These are phyloP conservation scores for Cutaneotrichosporon curvatum DNA, from an alignment of 1,284 basidiomycete genomes.

Conservation along the genomic window DNA sequence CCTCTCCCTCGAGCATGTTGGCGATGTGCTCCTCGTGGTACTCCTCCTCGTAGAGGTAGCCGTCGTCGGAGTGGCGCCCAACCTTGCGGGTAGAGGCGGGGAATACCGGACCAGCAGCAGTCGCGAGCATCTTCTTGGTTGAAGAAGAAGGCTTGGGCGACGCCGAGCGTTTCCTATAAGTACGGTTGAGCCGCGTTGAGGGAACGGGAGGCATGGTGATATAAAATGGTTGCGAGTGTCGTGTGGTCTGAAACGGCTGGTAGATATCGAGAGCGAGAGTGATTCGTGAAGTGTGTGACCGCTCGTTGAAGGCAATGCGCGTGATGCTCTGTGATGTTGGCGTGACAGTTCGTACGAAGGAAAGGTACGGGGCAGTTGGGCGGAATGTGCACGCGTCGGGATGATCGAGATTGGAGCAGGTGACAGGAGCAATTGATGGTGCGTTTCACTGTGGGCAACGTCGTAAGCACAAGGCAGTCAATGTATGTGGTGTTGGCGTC, in stretches of 20 bases:
- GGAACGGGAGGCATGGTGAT: slow-evolving; percentile 36
- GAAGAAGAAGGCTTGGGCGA: slow-evolving; percentile 24
- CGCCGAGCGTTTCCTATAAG: slow-evolving; percentile 38
- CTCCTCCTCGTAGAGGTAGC: slow-evolving; percentile 67
- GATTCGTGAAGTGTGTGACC: background rate
- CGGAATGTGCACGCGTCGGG: slow-evolving; percentile 9
- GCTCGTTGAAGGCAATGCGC: background rate
- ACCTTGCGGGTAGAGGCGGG: background rate
- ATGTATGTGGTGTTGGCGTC: background rate
- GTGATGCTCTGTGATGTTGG: slow-evolving; percentile 5
- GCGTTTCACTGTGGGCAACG: background rate
- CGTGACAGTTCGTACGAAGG: slow-evolving; percentile 1
- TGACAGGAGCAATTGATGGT: no score
- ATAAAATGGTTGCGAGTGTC: background rate
- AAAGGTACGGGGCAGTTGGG: background rate
- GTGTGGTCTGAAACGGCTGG: background rate
- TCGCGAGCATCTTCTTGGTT: slow-evolving; percentile 12
- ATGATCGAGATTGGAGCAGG: background rate
- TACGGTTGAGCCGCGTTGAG: slow-evolving; percentile 33
- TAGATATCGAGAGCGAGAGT: background rate
- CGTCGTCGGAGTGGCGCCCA: slow-evolving; percentile 37
- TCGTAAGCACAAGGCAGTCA: slow-evolving; percentile 5
- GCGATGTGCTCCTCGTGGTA: slow-evolving; percentile 85
- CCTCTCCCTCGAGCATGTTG: slow-evolving; percentile 98
- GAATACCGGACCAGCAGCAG: slow-evolving; percentile 1